Percentiles rank a stretch among this genome's conserved stretches.
These are phyloP conservation scores for Botrytis elliptica DNA, from an alignment of 2,329 filamentous ascomycete genomes.

Conservation along the genomic window DNA sequence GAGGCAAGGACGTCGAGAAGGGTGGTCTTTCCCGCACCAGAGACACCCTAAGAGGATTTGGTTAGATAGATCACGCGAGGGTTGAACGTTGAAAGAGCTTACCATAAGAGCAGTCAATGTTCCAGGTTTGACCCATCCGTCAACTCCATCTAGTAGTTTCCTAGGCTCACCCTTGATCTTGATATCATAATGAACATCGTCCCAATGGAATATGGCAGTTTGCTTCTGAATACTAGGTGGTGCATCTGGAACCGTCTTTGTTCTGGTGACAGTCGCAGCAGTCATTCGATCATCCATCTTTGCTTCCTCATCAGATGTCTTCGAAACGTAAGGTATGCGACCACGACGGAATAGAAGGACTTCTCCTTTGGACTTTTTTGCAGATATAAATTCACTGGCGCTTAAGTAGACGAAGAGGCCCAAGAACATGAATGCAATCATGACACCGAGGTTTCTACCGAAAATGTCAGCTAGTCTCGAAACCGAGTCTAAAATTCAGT, in stretches of 20 bases:
- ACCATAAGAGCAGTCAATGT: slow-evolving; percentile 83
- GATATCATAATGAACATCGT: slow-evolving; percentile 53
- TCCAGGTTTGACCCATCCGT: slow-evolving; percentile 92
- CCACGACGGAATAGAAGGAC: slow-evolving; percentile 73
- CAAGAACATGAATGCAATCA: slow-evolving; percentile 62
- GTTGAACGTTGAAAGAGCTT: neutral
- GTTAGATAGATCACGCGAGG: neutral
- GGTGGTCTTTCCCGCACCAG: slow-evolving; percentile 87
- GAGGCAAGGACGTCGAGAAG: slow-evolving; percentile 83
- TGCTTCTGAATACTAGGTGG: slow-evolving; percentile 42
- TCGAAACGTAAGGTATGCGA: slow-evolving; percentile 43
- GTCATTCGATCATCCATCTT: slow-evolving; percentile 29
- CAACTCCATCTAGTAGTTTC: slow-evolving; percentile 78
- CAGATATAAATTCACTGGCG: slow-evolving; percentile 61
- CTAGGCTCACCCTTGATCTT: slow-evolving; percentile 76
- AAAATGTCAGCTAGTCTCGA: slow-evolving; percentile 32
- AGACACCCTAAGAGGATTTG: slow-evolving; percentile 45
- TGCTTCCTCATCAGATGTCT: slow-evolving; percentile 29
- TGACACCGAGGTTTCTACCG: slow-evolving; percentile 62
- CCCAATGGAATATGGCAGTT: slow-evolving; percentile 53
- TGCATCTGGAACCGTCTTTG: slow-evolving; percentile 50
- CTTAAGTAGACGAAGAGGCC: slow-evolving; percentile 63
- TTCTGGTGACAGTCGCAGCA: slow-evolving; percentile 47
- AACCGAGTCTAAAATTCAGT: neutral
- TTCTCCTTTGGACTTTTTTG: slow-evolving; percentile 75